A percentile compares a stretch with the other conserved stretches of the same genome.
Evolutionary conservation across 2,329 filamentous ascomycete species (phyloP).

Genomic region (Bipolaris victoriae): DNA sequence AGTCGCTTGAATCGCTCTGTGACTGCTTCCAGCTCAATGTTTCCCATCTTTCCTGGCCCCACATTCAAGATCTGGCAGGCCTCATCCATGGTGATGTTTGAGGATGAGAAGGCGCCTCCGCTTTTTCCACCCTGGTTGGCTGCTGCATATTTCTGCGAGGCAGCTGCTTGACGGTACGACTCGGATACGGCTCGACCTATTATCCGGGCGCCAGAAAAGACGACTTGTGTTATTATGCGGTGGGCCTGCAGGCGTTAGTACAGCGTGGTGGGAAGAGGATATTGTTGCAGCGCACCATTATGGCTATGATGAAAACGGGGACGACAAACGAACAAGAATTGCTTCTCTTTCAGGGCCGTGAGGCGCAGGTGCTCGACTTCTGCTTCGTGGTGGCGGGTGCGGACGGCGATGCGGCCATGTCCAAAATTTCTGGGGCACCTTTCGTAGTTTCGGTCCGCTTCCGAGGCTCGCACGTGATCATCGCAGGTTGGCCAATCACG

Average conservation of each 20-base stretch:
- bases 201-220: constrained; percentile 88
- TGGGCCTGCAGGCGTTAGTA: constrained; percentile 70
- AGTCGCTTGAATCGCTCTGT: constrained; percentile 90
- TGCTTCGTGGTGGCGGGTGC: constrained; percentile 20
- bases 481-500: constrained; percentile 36
- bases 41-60: constrained; percentile 79
- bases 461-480: constrained; percentile 33
- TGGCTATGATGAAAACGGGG: background rate
- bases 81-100: constrained; percentile 90
- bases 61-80: constrained; percentile 98
- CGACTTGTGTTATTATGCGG: constrained; percentile 90
- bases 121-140: constrained; percentile 66
- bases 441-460: constrained; percentile 35
- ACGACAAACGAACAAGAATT: background rate
- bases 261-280: background rate
- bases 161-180: constrained; percentile 93
- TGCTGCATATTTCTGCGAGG: constrained; percentile 80
- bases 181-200: constrained; percentile 91
- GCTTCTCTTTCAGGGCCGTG: background rate
- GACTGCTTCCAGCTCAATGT: constrained; percentile 78
- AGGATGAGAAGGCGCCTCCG: constrained; percentile 59
- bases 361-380: background rate
- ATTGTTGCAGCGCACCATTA: constrained; percentile 35
- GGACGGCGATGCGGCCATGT: constrained; percentile 21
- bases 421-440: constrained; percentile 39